Percentiles rank a stretch among this genome's conserved stretches.
Conservation (phyloP, 352 stramenopile genomes). For the Phytophthora quininea region DNA sequence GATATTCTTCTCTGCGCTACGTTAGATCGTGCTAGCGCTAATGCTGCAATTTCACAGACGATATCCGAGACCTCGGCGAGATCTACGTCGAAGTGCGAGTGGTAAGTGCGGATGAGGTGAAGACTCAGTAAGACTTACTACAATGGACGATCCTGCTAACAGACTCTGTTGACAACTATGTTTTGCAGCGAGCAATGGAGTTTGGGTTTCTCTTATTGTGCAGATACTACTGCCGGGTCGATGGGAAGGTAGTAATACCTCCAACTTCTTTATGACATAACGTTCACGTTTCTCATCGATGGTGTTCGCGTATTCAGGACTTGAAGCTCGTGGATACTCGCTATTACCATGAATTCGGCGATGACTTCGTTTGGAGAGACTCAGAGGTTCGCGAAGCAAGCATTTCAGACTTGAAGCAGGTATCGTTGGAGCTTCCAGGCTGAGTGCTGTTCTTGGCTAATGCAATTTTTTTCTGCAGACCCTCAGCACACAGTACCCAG, state of each 20-base stretch:
- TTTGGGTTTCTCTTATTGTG: slow-evolving; percentile 73
- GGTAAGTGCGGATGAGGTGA: slow-evolving; percentile 27
- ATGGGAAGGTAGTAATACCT: slow-evolving; percentile 50
- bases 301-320: slow-evolving; percentile 21
- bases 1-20: not conserved
- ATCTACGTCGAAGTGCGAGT: slow-evolving; percentile 67
- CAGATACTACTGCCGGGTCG: slow-evolving; percentile 67
- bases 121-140: not conserved
- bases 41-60: slow-evolving; percentile 39
- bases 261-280: not conserved
- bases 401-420: slow-evolving; percentile 43
- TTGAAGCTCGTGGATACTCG: slow-evolving; percentile 58
- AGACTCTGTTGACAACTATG: slow-evolving; percentile 4
- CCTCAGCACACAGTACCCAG: slow-evolving; percentile 6
- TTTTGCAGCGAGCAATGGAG: slow-evolving; percentile 55
- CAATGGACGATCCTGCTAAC: not conserved
- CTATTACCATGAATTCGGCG: slow-evolving; percentile 71
- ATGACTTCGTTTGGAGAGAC: slow-evolving; percentile 61
- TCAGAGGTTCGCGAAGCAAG: slow-evolving; percentile 48
- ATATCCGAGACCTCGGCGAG: slow-evolving; percentile 67
- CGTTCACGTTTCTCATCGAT: not conserved
- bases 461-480: slow-evolving; percentile 2
- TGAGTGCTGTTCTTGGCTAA: not conserved
- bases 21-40: not conserved
- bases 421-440: slow-evolving; percentile 11